phyloP scores from a whole-genome alignment of 441 rosid species.

The Mallotus repandus region DNA sequence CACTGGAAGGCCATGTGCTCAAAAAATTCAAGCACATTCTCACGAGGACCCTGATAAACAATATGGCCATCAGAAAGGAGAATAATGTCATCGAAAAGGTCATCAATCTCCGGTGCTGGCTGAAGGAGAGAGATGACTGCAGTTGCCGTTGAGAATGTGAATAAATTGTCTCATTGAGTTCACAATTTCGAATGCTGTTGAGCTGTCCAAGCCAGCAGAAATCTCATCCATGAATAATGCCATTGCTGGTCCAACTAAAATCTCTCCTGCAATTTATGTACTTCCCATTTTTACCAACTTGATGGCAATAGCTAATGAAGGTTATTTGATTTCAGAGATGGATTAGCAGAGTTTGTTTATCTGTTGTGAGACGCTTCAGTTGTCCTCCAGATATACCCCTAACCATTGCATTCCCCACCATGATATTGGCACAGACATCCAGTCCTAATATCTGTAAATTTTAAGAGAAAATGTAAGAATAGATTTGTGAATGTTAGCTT shows the following conservation, averaged over 20 bases:
- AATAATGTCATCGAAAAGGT: no score
- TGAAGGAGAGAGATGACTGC: conserved; percentile 86
- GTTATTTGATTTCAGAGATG: neutral
- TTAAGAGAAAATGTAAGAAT: no score
- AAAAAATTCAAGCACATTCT: no score
- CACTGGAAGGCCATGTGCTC: no score
- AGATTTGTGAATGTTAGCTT: no score
- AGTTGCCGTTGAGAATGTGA: conserved; percentile 70
- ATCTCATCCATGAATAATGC: conserved; percentile 71
- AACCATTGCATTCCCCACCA: conserved; percentile 83
- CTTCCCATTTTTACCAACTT: no score
- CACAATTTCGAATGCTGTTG: conserved; percentile 72
- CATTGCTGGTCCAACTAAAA: no score
- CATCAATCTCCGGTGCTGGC: conserved; percentile 90
- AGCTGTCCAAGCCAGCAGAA: conserved; percentile 83
- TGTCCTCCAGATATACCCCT: conserved; percentile 96
- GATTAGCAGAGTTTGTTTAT: conserved; percentile 22
- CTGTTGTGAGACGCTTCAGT: conserved; percentile 63
- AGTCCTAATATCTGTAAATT: conserved; percentile 67
- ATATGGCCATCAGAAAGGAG: no score
- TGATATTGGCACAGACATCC: conserved; percentile 73
- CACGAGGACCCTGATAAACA: no score
- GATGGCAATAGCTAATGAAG: no score
- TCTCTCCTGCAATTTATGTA: no score
- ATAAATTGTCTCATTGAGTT: conserved; percentile 59